These are phyloP conservation scores for Trichophyton rubrum DNA, from an alignment of 2,329 filamentous ascomycete genomes.

Conservation along the genomic window DNA sequence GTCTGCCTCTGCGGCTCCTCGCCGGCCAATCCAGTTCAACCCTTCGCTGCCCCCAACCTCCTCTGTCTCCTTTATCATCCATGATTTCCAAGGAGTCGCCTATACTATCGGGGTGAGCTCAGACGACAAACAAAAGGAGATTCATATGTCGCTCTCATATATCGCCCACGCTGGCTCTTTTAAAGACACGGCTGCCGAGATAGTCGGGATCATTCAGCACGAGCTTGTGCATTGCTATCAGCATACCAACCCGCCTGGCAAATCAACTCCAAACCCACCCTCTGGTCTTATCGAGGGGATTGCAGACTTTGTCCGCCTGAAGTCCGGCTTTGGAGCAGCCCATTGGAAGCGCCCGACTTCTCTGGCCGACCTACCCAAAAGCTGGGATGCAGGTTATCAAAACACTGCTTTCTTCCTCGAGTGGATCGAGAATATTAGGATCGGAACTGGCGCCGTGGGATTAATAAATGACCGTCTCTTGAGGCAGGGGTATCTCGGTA, in stretches of 20 bases:
- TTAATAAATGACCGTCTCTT: conserved; percentile 31
- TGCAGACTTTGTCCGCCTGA: conserved; percentile 81
- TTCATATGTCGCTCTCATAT: conserved; percentile 73
- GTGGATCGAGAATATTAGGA: conserved; percentile 65
- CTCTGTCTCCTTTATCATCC: conserved; percentile 71
- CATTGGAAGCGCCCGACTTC: conserved; percentile 58
- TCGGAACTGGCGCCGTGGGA: conserved; percentile 53
- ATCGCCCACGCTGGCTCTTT: conserved; percentile 35
- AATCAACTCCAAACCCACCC: conserved; percentile 31
- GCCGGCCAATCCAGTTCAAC: conserved; percentile 16
- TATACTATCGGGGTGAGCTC: conserved; percentile 74
- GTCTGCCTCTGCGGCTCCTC: conserved; percentile 15
- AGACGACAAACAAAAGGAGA: conserved; percentile 81
- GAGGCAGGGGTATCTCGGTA: conserved; percentile 25
- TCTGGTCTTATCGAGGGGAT: conserved; percentile 81
- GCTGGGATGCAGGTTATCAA: conserved; percentile 87
- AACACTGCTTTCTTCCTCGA: conserved; percentile 83
- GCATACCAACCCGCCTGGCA: conserved; percentile 48
- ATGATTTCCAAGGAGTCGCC: conserved; percentile 70
- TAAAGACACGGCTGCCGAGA: conserved; percentile 41
- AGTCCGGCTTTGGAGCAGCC: conserved; percentile 58
- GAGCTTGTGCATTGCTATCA: conserved; percentile 95
- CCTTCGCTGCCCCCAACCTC: conserved; percentile 51
- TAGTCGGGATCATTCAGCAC: conserved; percentile 74
- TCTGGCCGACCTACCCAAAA: conserved; percentile 38